These are phyloP conservation scores for Cochliopodium minus DNA, from an alignment of 208 protist genomes.

Conservation along the genomic window DNA sequence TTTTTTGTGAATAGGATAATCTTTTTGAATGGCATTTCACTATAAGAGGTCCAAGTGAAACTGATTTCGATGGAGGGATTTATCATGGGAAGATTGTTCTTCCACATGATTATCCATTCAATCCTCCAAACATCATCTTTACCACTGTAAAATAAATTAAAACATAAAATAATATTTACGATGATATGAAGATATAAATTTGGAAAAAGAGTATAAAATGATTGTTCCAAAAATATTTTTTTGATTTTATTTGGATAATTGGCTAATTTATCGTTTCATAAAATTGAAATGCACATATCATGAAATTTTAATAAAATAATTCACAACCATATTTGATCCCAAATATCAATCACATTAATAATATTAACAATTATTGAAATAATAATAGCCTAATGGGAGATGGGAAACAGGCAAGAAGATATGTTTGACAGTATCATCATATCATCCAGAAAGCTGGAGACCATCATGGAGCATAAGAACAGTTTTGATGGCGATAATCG, in stretches of 20 bases:
- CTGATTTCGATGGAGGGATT: constrained; percentile 44
- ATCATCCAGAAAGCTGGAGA: constrained; percentile 63
- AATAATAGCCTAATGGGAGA: constrained; percentile 48
- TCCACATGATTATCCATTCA: constrained; percentile 54
- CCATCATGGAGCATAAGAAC: constrained; percentile 39
- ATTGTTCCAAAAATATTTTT: too few species aligned
- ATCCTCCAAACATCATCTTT: constrained; percentile 59
- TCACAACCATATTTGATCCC: too few species aligned
- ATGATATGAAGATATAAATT: too few species aligned
- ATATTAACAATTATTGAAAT: too few species aligned
- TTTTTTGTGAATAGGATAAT: constrained; percentile 16
- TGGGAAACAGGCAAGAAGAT: constrained; percentile 54
- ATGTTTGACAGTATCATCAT: constrained; percentile 57
- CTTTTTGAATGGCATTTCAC: constrained; percentile 35
- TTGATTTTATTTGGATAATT: too few species aligned
- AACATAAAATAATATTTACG: too few species aligned
- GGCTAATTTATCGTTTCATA: too few species aligned
- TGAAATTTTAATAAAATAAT: too few species aligned
- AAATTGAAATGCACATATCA: too few species aligned
- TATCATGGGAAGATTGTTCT: constrained; percentile 61
- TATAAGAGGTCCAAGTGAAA: constrained; percentile 13
- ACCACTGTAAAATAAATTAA: too few species aligned
- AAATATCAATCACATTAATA: too few species aligned
- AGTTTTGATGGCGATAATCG: neutral
- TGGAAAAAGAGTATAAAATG: too few species aligned